Base-by-base conservation (phyloP, 371 early-diverging fungal species). In the Syncephalastrum racemosum region DNA sequence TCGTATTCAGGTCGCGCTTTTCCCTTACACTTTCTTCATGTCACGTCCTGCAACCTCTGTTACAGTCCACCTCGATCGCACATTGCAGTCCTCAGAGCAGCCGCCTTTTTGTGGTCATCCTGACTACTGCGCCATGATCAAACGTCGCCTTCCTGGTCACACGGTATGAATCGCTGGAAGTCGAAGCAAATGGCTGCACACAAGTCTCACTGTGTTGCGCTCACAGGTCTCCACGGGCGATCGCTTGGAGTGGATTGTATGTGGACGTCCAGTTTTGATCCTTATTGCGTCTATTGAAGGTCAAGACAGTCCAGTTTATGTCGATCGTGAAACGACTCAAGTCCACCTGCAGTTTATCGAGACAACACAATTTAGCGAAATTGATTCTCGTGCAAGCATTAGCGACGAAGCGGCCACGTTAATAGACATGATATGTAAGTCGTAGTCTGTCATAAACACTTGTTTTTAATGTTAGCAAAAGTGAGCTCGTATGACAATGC, bases 401-500 rank as follows among this genome's bases (percentile, higher is more conserved):
- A 59, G 59, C 12, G 59, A 56, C 6, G 64, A 60, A 49, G 23
- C 59, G 15, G 55, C 50, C 13, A 58, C 52, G 20, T 55, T 68
- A 39, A 51, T 42, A 16, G 64, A 68, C n/a, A 63, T 50, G 39
- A 63, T 68, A 6, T 24, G 67, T 66, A 61, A 49, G 53, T 40
- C 19, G 39, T 12, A 18, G 16, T 22, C 24, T 45, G 2, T 53
- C 19, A 14, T 22, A 48, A 27, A 19, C 22, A 2, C 24, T 46
- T n/a, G 16, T 23, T 46, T 14, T 39, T 6, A 19, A 15, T 12
- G 12, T 24, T 15, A 10, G 1, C 51, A 41, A 39, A 41, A 69
- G 66, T 39, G 7, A 60, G 61, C 24, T 63, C 64, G 2, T 70
- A 67, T 46, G 56, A 48, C 7, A 56, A 68, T 49, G 55, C 66